Evolutionary conservation across 163 green algal genomes (phyloP), one percentile per base, ranked within the genome.

Genomic region (Picocystis sp.): DNA sequence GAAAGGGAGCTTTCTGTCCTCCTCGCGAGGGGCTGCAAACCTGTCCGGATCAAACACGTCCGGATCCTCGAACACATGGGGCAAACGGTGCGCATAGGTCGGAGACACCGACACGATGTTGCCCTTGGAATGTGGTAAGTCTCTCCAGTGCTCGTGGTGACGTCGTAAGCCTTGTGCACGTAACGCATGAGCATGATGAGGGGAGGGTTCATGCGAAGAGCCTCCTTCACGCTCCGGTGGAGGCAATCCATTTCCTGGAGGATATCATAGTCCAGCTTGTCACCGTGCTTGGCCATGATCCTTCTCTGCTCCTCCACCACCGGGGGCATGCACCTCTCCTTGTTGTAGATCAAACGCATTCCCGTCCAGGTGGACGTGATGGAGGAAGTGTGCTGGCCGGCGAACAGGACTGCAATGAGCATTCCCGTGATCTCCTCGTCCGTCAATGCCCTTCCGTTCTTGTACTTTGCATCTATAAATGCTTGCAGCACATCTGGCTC

Each of bases 361-460:
- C 79, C 83, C 0, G 88, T 93, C 90, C 90, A 98, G 1, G 81
- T 63, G 45, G 80, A 83, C 44, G 89, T 98, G 65, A 95, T 86
- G 51, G 77, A 86, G 42, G 62, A 69, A 66, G 88, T 59, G 75
- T 98, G 89, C 77, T 97, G 90, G 12, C 90, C 89, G 10, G 85
- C 90, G 66, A 98, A 98, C 25, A 98, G 75, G n/a, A 80, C 73
- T 3, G 89, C 90, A 49, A 96, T 98, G 14, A 98, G 81, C 70
- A 98, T 72, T n/a, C 89, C 90, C 11, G 81, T 80, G 53, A 96
- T 92, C 75, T 98, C 84, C 19, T 88, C 77, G 50, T 94, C 84
- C 8, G 66, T 94, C 22, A 84, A 62, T 38, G 52, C 48, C 1
- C 85, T 73, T 19, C 59, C 62, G 25, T 71, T 23, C 38, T 74